These are phyloP conservation scores for Phylloboletellus chloephorus DNA, from an alignment of 1,284 basidiomycete genomes.

Conservation along the genomic window DNA sequence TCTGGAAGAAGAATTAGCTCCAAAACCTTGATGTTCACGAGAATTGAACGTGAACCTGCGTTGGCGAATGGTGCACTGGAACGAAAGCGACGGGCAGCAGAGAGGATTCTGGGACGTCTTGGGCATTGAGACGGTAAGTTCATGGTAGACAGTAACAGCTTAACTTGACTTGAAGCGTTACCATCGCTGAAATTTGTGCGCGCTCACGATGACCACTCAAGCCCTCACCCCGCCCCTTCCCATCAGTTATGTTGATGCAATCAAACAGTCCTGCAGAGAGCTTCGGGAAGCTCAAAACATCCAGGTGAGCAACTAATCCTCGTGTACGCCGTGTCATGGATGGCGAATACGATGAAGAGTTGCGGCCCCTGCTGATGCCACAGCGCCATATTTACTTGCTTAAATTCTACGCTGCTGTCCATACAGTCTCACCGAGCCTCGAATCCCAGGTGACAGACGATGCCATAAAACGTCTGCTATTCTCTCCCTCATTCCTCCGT, in stretches of 20 bases:
- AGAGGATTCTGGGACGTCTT: conserved; percentile 9
- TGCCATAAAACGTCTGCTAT: conserved; percentile 55
- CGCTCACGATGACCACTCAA: conserved; percentile 26
- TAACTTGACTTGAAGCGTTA: not conserved
- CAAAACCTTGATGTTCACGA: not conserved
- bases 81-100: conserved; percentile 10
- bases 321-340: conserved; percentile 1
- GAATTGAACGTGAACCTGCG: conserved; percentile 20
- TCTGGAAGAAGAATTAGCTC: conserved; percentile 29
- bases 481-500: conserved; percentile 56
- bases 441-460: conserved; percentile 49
- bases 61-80: conserved; percentile 13
- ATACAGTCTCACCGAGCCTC: conserved; percentile 13
- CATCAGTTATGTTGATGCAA: conserved; percentile 43
- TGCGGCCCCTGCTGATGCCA: not conserved
- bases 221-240: conserved; percentile 35
- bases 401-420: not conserved
- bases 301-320: conserved; percentile 31
- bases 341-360: not conserved
- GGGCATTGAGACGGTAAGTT: conserved; percentile 11
- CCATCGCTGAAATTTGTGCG: not conserved
- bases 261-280: conserved; percentile 46
- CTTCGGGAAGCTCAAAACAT: conserved; percentile 43
- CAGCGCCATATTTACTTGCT: not conserved
- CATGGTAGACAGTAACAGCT: conserved; percentile 10